Evolutionary conservation across 2,329 filamentous ascomycete species (phyloP).

Genomic region (Colletotrichum destructivum): DNA sequence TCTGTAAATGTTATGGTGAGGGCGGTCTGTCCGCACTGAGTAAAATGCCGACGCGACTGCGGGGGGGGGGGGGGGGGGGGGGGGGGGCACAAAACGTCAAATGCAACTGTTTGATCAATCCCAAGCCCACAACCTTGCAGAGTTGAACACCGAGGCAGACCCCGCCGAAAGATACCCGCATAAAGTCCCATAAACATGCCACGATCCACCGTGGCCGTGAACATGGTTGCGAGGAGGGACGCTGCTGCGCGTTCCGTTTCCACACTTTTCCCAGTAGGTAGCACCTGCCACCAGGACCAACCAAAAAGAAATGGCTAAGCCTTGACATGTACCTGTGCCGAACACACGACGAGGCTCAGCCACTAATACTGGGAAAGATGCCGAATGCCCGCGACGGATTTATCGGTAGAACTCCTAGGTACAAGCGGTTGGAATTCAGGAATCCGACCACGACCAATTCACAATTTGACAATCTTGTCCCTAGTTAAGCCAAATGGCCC

Average conservation of each 20-base stretch:
- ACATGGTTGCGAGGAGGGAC: neutral
- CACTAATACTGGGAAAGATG: neutral
- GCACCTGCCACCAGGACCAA: neutral
- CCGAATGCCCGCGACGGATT: neutral
- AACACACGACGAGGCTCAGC: neutral
- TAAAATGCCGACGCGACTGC: neutral
- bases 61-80: too few species aligned
- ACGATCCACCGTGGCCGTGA: neutral
- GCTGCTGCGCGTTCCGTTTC: neutral
- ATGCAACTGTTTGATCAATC: slow-evolving; percentile 25
- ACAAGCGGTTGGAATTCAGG: neutral
- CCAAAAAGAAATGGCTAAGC: neutral
- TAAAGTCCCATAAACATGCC: neutral
- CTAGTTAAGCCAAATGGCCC: neutral
- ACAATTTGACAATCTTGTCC: neutral
- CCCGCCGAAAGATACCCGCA: slow-evolving; percentile 11
- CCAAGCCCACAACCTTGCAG: neutral
- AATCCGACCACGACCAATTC: neutral
- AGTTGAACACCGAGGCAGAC: neutral
- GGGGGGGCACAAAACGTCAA: slow-evolving; percentile 6
- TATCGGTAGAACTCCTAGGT: neutral
- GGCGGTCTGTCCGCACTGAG: neutral
- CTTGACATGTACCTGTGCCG: neutral
- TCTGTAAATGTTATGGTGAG: neutral
- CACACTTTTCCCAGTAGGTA: neutral